Conservation (phyloP, 805 yeast species). For the Kodamaea neixiangensis region DNA sequence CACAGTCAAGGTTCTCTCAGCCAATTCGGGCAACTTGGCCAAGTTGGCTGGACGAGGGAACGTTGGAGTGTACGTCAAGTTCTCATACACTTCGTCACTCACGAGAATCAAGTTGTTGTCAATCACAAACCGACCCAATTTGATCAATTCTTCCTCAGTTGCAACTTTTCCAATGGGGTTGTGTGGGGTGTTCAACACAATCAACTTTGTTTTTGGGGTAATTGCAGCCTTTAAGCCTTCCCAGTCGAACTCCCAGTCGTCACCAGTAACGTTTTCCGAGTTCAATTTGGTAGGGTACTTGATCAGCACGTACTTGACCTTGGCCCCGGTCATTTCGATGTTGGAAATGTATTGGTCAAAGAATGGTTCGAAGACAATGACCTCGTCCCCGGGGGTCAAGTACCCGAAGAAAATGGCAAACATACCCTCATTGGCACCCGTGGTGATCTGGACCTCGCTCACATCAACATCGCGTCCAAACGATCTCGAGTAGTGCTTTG, state of each 20-base stretch:
- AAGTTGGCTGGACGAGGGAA: slow-evolving; percentile 86
- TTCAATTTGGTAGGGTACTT: slow-evolving; percentile 78
- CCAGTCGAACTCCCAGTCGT: slow-evolving; percentile 87
- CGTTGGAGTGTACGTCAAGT: slow-evolving; percentile 65
- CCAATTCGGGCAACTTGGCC: slow-evolving; percentile 65
- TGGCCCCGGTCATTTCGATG: slow-evolving; percentile 92
- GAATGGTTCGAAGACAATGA: slow-evolving; percentile 93
- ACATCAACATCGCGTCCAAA: slow-evolving; percentile 59
- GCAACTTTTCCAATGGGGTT: slow-evolving; percentile 95
- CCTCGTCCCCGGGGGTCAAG: slow-evolving; percentile 88
- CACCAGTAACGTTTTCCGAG: slow-evolving; percentile 65
- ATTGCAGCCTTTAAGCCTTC: slow-evolving; percentile 72
- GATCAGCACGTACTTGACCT: slow-evolving; percentile 81
- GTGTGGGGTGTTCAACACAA: slow-evolving; percentile 91
- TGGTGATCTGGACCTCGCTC: slow-evolving; percentile 75
- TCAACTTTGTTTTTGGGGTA: slow-evolving; percentile 74
- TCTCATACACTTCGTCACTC: slow-evolving; percentile 95
- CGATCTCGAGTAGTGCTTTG: slow-evolving; percentile 68
- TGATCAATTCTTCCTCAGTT: slow-evolving; percentile 67
- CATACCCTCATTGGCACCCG: slow-evolving; percentile 98
- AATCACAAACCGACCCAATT: slow-evolving; percentile 81
- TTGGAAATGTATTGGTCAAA: slow-evolving; percentile 96
- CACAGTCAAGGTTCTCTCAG: slow-evolving; percentile 78
- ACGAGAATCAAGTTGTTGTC: slow-evolving; percentile 79
- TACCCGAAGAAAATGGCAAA: slow-evolving; percentile 82